Conservation (phyloP, 106 monocot genomes). For the Allium sativum region DNA sequence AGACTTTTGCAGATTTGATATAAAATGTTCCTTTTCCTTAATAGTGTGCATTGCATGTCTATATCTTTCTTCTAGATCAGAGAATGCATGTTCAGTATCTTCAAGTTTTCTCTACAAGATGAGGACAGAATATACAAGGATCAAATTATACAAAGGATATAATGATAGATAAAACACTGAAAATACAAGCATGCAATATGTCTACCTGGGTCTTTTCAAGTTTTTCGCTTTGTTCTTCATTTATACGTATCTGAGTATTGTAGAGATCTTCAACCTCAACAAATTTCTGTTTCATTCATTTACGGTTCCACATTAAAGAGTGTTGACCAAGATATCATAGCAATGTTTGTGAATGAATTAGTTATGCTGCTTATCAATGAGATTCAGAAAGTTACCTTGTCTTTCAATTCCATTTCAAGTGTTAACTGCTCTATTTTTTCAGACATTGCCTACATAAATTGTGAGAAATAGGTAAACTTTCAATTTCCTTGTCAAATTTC, state of each 20-base stretch:
- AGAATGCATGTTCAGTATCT: constrained; percentile 31
- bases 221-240: constrained; percentile 34
- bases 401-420: constrained; percentile 40
- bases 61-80: constrained; percentile 45
- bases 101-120: constrained; percentile 34
- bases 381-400: constrained; percentile 27
- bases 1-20: constrained; percentile 44
- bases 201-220: constrained; percentile 50
- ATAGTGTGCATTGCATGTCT: constrained; percentile 46
- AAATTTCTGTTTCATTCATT: constrained; percentile 39
- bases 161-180: too few relatives aligned
- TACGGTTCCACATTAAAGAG: background rate
- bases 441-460: constrained; percentile 39
- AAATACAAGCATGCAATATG: background rate
- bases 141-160: background rate
- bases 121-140: background rate
- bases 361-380: constrained; percentile 2
- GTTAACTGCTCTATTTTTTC: constrained; percentile 45
- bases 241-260: constrained; percentile 28
- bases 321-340: background rate
- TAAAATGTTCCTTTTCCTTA: constrained; percentile 48
- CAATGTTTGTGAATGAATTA: too few relatives aligned
- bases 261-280: constrained; percentile 45
- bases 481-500: constrained; percentile 38
- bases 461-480: background rate